Evolutionary conservation across 2,329 filamentous ascomycete species (phyloP), one percentile per base, ranked within the genome.

Genomic region (Diaporthe sp.): DNA sequence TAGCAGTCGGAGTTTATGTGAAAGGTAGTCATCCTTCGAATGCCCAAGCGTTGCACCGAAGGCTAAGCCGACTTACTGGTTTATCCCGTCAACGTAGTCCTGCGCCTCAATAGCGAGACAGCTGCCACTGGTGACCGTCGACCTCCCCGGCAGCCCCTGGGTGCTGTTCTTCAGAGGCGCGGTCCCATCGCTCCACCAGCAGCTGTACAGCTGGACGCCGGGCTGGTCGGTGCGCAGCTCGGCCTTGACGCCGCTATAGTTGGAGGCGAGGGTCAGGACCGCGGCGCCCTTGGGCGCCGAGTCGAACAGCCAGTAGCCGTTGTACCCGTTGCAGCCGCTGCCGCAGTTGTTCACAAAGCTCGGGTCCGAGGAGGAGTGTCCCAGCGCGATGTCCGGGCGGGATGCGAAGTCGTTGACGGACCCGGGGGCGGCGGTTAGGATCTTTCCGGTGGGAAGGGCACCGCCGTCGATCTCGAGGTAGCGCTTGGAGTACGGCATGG

Each of bases 31-130:
- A 10, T 22, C 5, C 8, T 2, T 47, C 28, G 0, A 3, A 8
- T 49, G 25, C 15, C 42, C 20, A 15, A 4, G 2, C 1, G 1
- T 1, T 39, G 13, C 13, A 7, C 28, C 28, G 31, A 6, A 6
- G n/a, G 8, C n/a, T 4, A 3, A 3, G 13, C 1, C 25, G 58
- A 84, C 86, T 82, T 80, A 88, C 86, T 94, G 89, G 82, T 95
- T 95, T 83, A 95, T 94, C 3, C 90, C 93, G 82, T 95, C 93
- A 76, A 94, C 94, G 87, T 92, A 95, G 81, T 94, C 93, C 82
- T 95, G 91, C 3, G 94, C 92, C 84, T 95, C 94, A 81, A 95
- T 91, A 44, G 94, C 94, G 9, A 95, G 82, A 81, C 93, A 95
- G 28, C 92, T 93, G 80, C 92, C 93, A 31, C 78, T 80, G 55